Evolutionary conservation across 1,284 basidiomycete genomes (phyloP), one percentile per base, ranked within the genome.

Genomic region (Fomes fomentarius): DNA sequence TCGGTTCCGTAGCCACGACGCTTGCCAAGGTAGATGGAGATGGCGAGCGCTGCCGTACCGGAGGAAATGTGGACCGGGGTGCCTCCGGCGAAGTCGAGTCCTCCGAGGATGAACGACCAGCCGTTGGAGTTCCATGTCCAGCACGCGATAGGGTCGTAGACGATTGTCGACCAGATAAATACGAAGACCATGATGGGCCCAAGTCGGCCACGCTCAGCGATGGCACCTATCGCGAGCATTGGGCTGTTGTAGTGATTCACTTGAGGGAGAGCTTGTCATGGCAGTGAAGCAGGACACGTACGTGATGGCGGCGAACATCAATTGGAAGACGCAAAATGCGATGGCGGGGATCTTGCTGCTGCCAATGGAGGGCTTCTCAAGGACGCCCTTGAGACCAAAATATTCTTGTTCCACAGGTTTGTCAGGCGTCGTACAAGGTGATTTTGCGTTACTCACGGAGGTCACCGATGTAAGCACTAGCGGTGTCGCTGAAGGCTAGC

Each of bases 41-140:
- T 95, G 24, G 94, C 94, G 55, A 97, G 83, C 0, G 92, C 91
- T 4, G 96, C 94, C 14, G 90, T 92, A 50, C 96, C 96, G 33
- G 92, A 94, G 42, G 86, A 88, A 65, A 97, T 95, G 71, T 97
- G 94, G 43, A 98, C 94, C 39, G 96, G 95, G 12, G 94, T 94
- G 59, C 96, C 96, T 43, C 96, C 96, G n/a, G 96, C 95, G 61
- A 94, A 96, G 71, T 96, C 94, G 62, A 94, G 88, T 37, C 89
- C 91, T 9, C 93, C 93, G 47, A 93, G 74, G 24, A 79, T 63
- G 69, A 77, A 85, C 1, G 86, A 86, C 96, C 96, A 98, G 22
- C 96, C 96, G 53, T 87, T 84, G 39, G 83, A 58, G 72, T 93
- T 95, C 94, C 96, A 98, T 0, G 94, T 94, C 95, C 95, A 96